These are phyloP conservation scores for Plasmodium reichenowi DNA, from an alignment of 169 alveolate genomes.

Conservation along the genomic window DNA sequence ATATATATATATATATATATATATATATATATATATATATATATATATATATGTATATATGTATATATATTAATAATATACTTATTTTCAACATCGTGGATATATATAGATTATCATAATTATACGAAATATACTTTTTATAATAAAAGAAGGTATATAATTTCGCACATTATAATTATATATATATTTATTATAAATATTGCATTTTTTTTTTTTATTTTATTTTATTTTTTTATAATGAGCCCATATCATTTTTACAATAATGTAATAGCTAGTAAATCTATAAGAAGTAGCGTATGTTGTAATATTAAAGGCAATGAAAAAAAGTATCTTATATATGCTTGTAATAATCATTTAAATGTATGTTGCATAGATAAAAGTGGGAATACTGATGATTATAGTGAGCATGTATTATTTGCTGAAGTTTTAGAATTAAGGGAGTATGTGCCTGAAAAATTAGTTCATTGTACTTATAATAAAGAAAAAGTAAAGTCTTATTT, in stretches of 20 bases:
- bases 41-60: no score
- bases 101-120: no score
- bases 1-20: no score
- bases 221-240: neutral
- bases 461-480: neutral
- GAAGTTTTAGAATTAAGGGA: constrained; percentile 55
- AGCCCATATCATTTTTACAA: constrained; percentile 48
- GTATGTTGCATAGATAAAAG: constrained; percentile 46
- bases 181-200: no score
- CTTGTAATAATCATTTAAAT: constrained; percentile 37
- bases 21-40: no score
- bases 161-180: no score
- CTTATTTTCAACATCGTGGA: no score
- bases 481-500: constrained; percentile 57
- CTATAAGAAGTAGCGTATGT: constrained; percentile 52
- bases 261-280: constrained; percentile 50
- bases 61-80: no score
- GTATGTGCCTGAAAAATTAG: constrained; percentile 62
- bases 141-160: no score
- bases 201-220: no score
- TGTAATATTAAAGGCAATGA: constrained; percentile 49
- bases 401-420: constrained; percentile 38
- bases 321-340: constrained; percentile 44
- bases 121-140: no score
- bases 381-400: constrained; percentile 52